phyloP scores from a whole-genome alignment of 345 rosid genomes.

The Barbarea vulgaris region DNA sequence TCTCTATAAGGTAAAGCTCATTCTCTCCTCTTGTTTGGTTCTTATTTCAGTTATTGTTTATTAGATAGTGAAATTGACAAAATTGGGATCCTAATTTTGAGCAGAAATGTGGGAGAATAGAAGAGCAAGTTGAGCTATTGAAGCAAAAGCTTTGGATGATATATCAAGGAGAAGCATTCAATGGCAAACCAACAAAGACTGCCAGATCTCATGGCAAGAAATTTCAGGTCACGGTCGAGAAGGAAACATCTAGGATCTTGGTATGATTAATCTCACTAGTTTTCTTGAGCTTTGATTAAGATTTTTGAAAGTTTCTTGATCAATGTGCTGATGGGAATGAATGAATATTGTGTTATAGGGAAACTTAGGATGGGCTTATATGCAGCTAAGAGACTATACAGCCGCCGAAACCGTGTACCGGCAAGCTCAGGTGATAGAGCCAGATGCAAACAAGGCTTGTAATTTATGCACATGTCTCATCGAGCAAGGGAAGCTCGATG shows the following conservation, averaged over 20 bases:
- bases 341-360: slow-evolving; percentile 51
- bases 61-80: slow-evolving; percentile 6
- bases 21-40: no score
- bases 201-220: slow-evolving; percentile 97
- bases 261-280: slow-evolving; percentile 34
- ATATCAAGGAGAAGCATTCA: slow-evolving; percentile 80
- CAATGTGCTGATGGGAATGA: slow-evolving; percentile 14
- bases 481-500: slow-evolving; percentile 57
- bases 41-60: not conserved
- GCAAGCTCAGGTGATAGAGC: slow-evolving; percentile 80
- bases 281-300: not conserved
- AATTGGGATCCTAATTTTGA: not conserved
- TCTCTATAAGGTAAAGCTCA: slow-evolving; percentile 89
- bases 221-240: slow-evolving; percentile 82
- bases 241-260: slow-evolving; percentile 86
- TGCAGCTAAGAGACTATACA: slow-evolving; percentile 68
- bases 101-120: slow-evolving; percentile 90
- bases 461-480: slow-evolving; percentile 74
- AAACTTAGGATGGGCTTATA: slow-evolving; percentile 95
- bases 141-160: slow-evolving; percentile 76
- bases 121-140: slow-evolving; percentile 76
- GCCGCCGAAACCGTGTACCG: slow-evolving; percentile 76
- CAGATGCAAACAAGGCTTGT: slow-evolving; percentile 91
- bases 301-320: slow-evolving; percentile 3
- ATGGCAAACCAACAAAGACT: slow-evolving; percentile 88